These are phyloP conservation scores for Microdochium bolleyi DNA, from an alignment of 2,329 filamentous ascomycete species.

Conservation along the genomic window DNA sequence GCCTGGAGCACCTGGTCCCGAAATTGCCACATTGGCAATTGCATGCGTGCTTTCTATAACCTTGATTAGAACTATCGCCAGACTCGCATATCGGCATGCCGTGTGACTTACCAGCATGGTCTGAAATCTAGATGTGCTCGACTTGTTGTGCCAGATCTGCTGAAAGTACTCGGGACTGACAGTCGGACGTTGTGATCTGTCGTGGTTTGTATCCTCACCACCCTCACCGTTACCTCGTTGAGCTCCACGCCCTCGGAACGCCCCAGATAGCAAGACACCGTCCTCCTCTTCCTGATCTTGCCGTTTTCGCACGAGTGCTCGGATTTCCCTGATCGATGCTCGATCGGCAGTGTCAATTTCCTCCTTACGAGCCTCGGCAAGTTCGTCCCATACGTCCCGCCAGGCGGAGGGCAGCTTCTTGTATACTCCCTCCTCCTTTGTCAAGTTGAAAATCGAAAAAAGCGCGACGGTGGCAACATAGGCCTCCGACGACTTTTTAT, in stretches of 20 bases:
- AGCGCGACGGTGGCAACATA: conserved; percentile 76
- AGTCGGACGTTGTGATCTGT: conserved; percentile 29
- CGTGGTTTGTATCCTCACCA: conserved; percentile 37
- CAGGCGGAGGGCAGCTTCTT: conserved; percentile 71
- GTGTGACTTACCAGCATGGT: conserved; percentile 58
- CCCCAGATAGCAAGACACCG: conserved; percentile 68
- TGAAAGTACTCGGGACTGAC: conserved; percentile 41
- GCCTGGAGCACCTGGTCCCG: conserved; percentile 68
- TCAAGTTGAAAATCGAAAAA: conserved; percentile 68
- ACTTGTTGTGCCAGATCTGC: conserved; percentile 53
- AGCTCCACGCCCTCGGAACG: conserved; percentile 57
- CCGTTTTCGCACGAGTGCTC: conserved; percentile 60
- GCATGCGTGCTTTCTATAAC: conserved; percentile 53
- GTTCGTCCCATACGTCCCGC: conserved; percentile 80
- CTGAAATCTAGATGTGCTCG: conserved; percentile 55
- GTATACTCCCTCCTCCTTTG: conserved; percentile 80
- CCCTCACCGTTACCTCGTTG: conserved; percentile 38
- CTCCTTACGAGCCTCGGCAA: conserved; percentile 62
- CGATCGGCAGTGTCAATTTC: conserved; percentile 66
- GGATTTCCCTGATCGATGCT: conserved; percentile 57
- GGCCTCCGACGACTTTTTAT: conserved; percentile 74
- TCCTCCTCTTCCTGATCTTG: conserved; percentile 64
- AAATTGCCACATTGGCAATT: conserved; percentile 85
- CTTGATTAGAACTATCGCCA: not conserved
- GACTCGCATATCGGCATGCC: not conserved